Base-by-base conservation (phyloP, 805 yeast species). In the Candida maesae region DNA sequence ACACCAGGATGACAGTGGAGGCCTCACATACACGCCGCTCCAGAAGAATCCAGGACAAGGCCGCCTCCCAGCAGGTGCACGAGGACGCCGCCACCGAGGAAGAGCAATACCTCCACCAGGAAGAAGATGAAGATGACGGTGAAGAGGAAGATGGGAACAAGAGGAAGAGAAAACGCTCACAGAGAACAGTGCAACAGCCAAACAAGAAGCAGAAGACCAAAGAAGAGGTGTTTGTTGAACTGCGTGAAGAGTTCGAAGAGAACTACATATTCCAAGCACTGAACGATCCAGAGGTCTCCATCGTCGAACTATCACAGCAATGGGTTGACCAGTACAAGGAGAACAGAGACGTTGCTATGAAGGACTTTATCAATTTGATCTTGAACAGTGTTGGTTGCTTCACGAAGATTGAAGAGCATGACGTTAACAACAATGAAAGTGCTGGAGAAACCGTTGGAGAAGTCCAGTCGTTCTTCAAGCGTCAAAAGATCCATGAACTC, bases 361-460 rank as follows among this genome's bases (percentile, higher is more conserved):
- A 78, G 33, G 76, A 76, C 27, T 61, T 89, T 37, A 63, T 89
- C 32, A 89, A 90, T 59, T 68, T 88, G 36, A 51, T 86, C 1
- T 63, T 90, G 30, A 68, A 89, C 44, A 67, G 80, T 36, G 78
- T 86, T 56, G 96, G 96, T 0, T 81, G 89, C 36, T 69, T 77
- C 16, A 68, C 78, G 2, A 75, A 74, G 19, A 74, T 86, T 9
- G 81, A 80, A 44, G 76, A 78, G 20, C 95, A 90, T 59, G 96
- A 89, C 58, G 79, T 87, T 36, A 68, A 67, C 18, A 81, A 79
- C 52, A 67, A 74, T 39, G 89, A 84, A 31, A 76, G 85, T 7
- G 84, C 93, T 1, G 66, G 74, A 13, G 84, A 81, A 26, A 85
- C 96, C 0, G 74, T 86, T 9, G 78, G 73, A 4, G 95, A 87